Evolutionary conservation across 345 rosid genomes (phyloP).

Genomic region (Pistacia integerrima): DNA sequence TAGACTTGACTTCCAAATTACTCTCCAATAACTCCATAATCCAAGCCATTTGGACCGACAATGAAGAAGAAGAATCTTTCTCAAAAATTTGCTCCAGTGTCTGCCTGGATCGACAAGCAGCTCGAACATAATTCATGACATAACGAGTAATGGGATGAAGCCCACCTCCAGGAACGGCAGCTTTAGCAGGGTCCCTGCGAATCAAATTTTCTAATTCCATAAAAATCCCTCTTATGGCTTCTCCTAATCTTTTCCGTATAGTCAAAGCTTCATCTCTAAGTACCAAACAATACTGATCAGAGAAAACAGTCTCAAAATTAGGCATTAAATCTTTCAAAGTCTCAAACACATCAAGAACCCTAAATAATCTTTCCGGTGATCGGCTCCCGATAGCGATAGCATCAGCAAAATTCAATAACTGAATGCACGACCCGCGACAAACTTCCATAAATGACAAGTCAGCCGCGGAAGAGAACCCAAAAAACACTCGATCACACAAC

Average conservation of each 20-base stretch:
- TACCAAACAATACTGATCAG: conserved; percentile 71
- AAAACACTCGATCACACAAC: conserved; percentile 84
- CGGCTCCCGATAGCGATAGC: conserved; percentile 75
- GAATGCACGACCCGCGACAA: conserved; percentile 76
- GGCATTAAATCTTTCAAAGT: conserved; percentile 81
- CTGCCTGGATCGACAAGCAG: conserved; percentile 74
- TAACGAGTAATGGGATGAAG: conserved; percentile 90
- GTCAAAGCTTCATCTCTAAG: conserved; percentile 73
- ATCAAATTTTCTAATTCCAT: conserved; percentile 95
- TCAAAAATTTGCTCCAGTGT: conserved; percentile 81
- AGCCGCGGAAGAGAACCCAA: conserved; percentile 64
- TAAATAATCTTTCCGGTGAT: conserved; percentile 86
- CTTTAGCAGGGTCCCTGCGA: conserved; percentile 81
- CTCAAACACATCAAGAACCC: conserved; percentile 83
- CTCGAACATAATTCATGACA: conserved; percentile 86
- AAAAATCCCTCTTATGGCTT: conserved; percentile 75
- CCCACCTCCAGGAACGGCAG: conserved; percentile 82
- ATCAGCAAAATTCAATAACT: conserved; percentile 73
- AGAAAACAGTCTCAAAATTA: conserved; percentile 64
- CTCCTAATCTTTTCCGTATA: conserved; percentile 80
- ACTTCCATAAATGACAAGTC: conserved; percentile 95
- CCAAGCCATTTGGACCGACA: conserved; percentile 82
- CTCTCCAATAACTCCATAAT: conserved; percentile 92
- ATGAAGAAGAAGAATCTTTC: conserved; percentile 56
- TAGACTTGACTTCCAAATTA: conserved; percentile 82